Conservation (phyloP, 148 eudicot genomes). For the Polygonum aviculare region DNA sequence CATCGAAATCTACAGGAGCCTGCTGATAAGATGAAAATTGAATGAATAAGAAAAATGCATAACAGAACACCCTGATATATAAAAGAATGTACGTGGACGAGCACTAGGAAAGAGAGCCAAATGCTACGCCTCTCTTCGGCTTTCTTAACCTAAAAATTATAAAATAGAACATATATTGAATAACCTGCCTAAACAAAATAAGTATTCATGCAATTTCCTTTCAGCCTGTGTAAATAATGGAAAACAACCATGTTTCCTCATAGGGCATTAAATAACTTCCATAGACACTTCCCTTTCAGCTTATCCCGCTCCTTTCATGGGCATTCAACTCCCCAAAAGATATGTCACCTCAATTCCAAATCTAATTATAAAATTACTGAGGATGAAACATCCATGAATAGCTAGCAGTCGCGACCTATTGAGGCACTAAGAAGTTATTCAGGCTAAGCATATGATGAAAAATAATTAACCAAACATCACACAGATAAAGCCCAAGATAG, state of each 20-base stretch:
- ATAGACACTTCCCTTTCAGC: not conserved
- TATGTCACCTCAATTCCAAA: not conserved
- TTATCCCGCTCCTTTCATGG: not conserved
- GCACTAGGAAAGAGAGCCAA: not conserved
- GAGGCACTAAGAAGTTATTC: not conserved
- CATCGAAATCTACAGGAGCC: slow-evolving; percentile 92
- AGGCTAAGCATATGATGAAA: not conserved
- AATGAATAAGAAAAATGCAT: not conserved
- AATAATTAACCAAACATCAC: not conserved
- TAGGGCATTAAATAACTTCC: not conserved
- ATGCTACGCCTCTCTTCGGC: not conserved
- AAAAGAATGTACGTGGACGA: not conserved
- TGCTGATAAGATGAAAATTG: slow-evolving; percentile 27
- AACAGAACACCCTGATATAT: not conserved
- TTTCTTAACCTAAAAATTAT: not conserved
- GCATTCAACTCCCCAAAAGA: not conserved
- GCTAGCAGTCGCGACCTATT: not conserved
- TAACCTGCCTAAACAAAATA: not conserved
- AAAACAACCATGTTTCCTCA: not conserved
- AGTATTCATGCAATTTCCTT: not conserved
- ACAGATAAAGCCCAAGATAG: too few species aligned
- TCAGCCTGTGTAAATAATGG: not conserved
- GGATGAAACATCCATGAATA: not conserved
- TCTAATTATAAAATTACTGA: not conserved
- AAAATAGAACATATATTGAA: not conserved